Evolutionary conservation across 2,329 filamentous ascomycete genomes (phyloP).

Genomic region (Pleomassaria siparia): DNA sequence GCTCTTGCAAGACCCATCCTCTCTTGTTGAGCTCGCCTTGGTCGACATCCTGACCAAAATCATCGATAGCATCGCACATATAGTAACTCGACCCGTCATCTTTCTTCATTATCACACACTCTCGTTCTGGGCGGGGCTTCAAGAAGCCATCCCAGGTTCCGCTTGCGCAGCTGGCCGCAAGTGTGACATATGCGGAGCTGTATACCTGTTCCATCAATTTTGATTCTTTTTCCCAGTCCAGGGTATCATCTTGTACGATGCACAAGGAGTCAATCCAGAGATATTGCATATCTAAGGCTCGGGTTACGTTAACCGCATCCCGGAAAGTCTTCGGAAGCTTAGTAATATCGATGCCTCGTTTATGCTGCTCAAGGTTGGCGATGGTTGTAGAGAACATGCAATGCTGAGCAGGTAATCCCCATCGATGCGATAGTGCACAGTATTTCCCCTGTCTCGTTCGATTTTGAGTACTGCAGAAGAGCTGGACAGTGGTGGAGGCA

Average conservation of each 20-base stretch:
- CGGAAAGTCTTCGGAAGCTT: slow-evolving; percentile 19
- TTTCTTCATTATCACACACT: slow-evolving; percentile 4
- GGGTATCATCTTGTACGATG: slow-evolving; percentile 3
- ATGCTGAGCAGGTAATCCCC: slow-evolving; percentile 7
- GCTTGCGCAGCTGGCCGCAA: slow-evolving; percentile 14
- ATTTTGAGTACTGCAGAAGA: not conserved
- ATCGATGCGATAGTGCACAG: slow-evolving; percentile 14
- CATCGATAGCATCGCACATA: slow-evolving; percentile 16
- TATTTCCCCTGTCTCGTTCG: slow-evolving; percentile 5
- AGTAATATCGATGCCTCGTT: slow-evolving; percentile 8
- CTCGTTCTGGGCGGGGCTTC: not conserved
- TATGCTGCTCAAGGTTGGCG: slow-evolving; percentile 2
- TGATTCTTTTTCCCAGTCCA: slow-evolving; percentile 2
- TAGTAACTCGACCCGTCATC: not conserved
- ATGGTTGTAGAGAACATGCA: slow-evolving; percentile 7
- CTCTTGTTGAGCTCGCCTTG: slow-evolving; percentile 14
- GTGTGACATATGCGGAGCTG: slow-evolving; percentile 7
- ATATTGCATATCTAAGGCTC: not conserved
- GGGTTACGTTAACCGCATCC: not conserved
- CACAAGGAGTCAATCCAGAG: slow-evolving; percentile 8
- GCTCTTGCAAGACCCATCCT: slow-evolving; percentile 27
- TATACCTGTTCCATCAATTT: slow-evolving; percentile 10
- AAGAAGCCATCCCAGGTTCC: slow-evolving; percentile 10
- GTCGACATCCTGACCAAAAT: slow-evolving; percentile 20
- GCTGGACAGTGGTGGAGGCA: not conserved